Evolutionary conservation across 495 filamentous ascomycete species (phyloP).

Genomic region (Glarea lozoyensis): DNA sequence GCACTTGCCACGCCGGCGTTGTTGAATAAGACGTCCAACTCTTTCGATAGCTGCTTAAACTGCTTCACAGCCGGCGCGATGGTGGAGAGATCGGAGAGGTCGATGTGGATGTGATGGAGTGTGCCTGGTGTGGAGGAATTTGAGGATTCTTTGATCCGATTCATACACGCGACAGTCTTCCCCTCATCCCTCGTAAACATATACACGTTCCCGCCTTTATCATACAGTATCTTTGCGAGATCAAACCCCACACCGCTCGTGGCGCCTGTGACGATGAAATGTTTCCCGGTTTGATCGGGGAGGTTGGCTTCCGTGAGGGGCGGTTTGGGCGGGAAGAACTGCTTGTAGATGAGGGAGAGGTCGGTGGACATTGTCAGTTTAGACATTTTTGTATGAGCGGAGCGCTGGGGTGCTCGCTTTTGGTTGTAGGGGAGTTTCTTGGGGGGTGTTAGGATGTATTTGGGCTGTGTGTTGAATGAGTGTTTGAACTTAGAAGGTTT

Average conservation of each 20-base stretch:
- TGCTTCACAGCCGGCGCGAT: background rate
- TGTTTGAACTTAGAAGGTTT: too few species aligned
- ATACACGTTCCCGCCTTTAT: slow-evolving; percentile 21
- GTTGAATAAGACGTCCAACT: background rate
- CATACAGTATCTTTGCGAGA: slow-evolving; percentile 28
- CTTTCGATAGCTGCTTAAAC: background rate
- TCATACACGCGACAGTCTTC: background rate
- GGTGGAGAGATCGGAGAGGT: background rate
- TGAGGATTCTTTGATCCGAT: too few species aligned
- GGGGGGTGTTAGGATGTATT: too few species aligned
- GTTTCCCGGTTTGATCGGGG: slow-evolving; percentile 1
- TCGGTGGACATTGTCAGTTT: background rate
- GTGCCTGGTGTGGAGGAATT: background rate
- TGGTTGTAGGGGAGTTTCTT: too few species aligned
- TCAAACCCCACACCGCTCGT: slow-evolving; percentile 24
- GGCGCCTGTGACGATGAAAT: background rate
- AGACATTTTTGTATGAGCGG: too few species aligned
- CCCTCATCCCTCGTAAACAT: background rate
- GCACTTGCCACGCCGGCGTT: background rate
- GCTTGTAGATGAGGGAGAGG: slow-evolving; percentile 14
- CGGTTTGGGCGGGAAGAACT: background rate
- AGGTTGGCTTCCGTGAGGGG: slow-evolving; percentile 1
- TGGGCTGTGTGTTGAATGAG: too few species aligned
- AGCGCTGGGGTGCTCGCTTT: too few species aligned
- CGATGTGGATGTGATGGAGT: background rate